Evolutionary conservation across 345 rosid species (phyloP).

Genomic region (Eucalyptus lansdowneana): DNA sequence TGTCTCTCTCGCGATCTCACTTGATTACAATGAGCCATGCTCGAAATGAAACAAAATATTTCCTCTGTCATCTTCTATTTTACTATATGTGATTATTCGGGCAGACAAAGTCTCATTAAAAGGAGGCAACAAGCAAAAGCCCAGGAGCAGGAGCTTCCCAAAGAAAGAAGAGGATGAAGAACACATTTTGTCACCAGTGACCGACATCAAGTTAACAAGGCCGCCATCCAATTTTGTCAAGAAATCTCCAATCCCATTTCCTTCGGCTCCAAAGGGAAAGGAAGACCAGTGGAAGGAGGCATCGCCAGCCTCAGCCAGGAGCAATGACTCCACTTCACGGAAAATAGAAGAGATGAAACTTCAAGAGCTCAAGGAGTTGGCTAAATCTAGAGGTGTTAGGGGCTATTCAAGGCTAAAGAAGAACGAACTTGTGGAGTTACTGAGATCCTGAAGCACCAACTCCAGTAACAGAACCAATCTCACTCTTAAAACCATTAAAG

Average conservation of each 20-base stretch:
- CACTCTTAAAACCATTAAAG: background rate
- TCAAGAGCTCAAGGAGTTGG: conserved; percentile 50
- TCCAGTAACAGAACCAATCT: background rate
- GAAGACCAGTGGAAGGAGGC: background rate
- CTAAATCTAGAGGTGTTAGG: conserved; percentile 46
- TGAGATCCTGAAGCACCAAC: conserved; percentile 1
- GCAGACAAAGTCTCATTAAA: background rate
- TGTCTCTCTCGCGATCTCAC: too few species aligned
- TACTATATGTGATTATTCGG: background rate
- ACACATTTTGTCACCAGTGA: background rate
- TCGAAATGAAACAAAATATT: background rate
- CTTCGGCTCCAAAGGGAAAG: conserved; percentile 8
- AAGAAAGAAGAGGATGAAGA: background rate
- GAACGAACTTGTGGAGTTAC: conserved; percentile 29
- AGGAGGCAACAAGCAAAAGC: background rate
- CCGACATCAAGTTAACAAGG: conserved; percentile 3
- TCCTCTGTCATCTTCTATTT: background rate
- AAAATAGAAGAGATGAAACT: conserved; percentile 47
- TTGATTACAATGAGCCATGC: too few species aligned
- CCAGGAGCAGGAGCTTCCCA: background rate
- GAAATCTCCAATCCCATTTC: conserved; percentile 22
- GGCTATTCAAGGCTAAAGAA: conserved; percentile 66
- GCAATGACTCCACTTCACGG: background rate
- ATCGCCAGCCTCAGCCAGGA: background rate
- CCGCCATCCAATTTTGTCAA: conserved; percentile 33